Conservation (phyloP, 2,329 filamentous ascomycete species). For the Lachnellula cervina region DNA sequence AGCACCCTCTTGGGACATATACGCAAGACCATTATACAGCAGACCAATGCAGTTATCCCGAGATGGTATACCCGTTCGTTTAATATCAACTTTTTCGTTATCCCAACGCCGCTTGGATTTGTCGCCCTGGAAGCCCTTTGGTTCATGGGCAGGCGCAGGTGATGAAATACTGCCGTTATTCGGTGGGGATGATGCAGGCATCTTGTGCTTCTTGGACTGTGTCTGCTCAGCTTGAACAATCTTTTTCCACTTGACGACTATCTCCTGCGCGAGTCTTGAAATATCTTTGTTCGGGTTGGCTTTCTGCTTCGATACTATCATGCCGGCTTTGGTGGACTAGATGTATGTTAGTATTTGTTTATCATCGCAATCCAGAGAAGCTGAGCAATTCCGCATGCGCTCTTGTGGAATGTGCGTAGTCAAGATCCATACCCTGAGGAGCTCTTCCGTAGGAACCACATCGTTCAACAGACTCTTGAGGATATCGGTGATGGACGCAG, state of each 20-base stretch:
- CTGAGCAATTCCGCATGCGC: conserved; percentile 4
- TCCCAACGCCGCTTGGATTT: conserved; percentile 78
- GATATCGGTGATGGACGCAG: conserved; percentile 66
- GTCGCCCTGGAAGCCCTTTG: conserved; percentile 53
- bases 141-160: conserved; percentile 38
- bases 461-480: conserved; percentile 76
- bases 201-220: conserved; percentile 40
- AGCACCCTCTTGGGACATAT: conserved; percentile 64
- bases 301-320: conserved; percentile 77
- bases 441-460: conserved; percentile 79
- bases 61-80: conserved; percentile 66
- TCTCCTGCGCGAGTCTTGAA: conserved; percentile 68
- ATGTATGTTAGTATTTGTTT: conserved; percentile 9
- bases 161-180: conserved; percentile 23
- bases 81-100: conserved; percentile 72
- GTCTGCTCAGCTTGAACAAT: conserved; percentile 64
- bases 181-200: conserved; percentile 22
- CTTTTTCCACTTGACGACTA: conserved; percentile 84
- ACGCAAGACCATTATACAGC: conserved; percentile 85
- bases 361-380: neutral
- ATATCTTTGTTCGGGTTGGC: conserved; percentile 78
- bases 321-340: conserved; percentile 81
- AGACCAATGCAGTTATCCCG: conserved; percentile 86
- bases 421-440: conserved; percentile 63
- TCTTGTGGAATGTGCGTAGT: conserved; percentile 18